Conservation (phyloP, 2,329 filamentous ascomycete species). For the Magnaporthales sp. region DNA sequence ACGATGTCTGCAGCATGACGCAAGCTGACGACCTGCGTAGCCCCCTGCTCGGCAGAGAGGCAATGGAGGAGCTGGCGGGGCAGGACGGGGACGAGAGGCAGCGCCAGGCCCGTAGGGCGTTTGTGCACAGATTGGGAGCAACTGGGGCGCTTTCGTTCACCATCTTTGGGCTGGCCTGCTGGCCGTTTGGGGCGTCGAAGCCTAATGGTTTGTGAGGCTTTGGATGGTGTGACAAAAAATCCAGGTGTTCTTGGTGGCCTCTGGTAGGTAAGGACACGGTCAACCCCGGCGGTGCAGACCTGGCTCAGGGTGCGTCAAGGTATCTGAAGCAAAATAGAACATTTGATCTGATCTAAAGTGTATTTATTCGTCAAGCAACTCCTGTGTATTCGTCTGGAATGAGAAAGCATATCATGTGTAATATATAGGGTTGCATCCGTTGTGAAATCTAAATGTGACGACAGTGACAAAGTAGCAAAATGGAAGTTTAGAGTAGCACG, state of each 20-base stretch:
- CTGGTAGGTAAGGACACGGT: neutral
- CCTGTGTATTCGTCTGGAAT: neutral
- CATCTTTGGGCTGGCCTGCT: neutral
- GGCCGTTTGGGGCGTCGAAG: neutral
- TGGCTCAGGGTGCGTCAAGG: neutral
- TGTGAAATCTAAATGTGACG: neutral
- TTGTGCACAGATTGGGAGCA: neutral
- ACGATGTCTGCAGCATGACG: neutral
- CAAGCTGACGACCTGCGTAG: no score
- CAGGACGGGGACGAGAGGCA: neutral
- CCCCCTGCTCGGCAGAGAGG: neutral
- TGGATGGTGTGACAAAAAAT: neutral
- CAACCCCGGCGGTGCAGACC: no score
- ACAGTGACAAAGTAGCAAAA: neutral
- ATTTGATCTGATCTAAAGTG: neutral
- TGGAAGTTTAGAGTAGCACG: neutral
- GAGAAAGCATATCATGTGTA: neutral
- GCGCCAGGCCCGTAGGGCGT: neutral
- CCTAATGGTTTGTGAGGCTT: neutral
- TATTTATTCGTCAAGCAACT: neutral
- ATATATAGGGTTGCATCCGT: neutral
- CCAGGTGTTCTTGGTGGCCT: neutral
- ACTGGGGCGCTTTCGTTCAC: neutral
- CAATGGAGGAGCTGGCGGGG: neutral
- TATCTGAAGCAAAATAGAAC: neutral